Evolutionary conservation across 208 protist genomes (phyloP), one percentile per base, ranked within the genome.

Genomic region (Novymonas esmeraldas): DNA sequence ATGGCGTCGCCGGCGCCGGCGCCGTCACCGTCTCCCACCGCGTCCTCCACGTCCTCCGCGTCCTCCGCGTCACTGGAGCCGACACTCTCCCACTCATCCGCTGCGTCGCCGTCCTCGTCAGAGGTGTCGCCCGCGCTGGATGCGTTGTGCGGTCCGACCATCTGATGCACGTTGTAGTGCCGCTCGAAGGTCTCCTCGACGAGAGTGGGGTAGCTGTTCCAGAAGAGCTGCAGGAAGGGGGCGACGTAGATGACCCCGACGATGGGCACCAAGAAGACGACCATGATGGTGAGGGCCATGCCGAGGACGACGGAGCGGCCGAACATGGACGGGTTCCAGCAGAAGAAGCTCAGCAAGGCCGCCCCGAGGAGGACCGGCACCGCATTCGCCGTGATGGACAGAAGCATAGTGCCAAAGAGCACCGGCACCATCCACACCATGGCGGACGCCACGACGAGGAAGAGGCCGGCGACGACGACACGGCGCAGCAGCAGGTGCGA

Each of bases 391-490:
- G 59, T 65, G 26, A 73, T 14, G 50, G 44, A 73, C 24, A 82
- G 16, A 22, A 78, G 29, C 5, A 82, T 33, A 13, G 70, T 63
- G 7, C 81, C 72, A 16, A 49, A 61, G 4, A 84, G 29, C 18
- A 90, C 58, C 20, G 84, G 81, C 20, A 73, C 34, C 22, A 54
- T 48, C 83, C 82, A 90, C 44, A 93, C 68, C 48, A 83, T 64
- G 41, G 75, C 20, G 29, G 65, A 73, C 11, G 68, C 48, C 2
- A 70, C 51, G 1, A 69, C 24, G 33, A 90, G 77, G 34, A 90
- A 92, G 28, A 90, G 50, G n/a, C 80, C 41, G 5, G 88, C 77
- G 55, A 89, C 80, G 2, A 88, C 58, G 18, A 68, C 41, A 26
- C 85, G 67, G 18, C 88, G 79, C 29, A 84, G 46, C 60, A 64